phyloP scores from a whole-genome alignment of 2,329 filamentous ascomycete species.

The Xylaria sp. region DNA sequence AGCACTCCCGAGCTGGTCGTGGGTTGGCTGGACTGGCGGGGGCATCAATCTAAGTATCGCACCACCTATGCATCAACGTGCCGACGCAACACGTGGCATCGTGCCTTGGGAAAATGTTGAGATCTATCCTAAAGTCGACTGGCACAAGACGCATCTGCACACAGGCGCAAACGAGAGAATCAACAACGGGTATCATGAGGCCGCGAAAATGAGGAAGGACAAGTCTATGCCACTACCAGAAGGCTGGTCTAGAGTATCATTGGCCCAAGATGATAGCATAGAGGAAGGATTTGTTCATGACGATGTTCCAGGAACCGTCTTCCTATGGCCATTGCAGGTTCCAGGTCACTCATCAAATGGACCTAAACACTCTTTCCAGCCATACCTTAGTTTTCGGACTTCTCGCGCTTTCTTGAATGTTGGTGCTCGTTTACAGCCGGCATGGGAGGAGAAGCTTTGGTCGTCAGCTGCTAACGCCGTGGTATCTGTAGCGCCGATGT shows the following conservation, averaged over 20 bases:
- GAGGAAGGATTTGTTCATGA: slow-evolving; percentile 7
- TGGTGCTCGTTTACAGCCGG: neutral
- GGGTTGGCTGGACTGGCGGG: slow-evolving; percentile 24
- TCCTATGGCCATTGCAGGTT: slow-evolving; percentile 7
- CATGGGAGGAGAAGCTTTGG: neutral
- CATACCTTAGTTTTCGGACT: slow-evolving; percentile 4
- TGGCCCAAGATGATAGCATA: neutral
- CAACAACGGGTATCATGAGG: neutral
- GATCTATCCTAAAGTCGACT: neutral
- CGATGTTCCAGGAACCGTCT: neutral
- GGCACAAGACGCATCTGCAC: neutral
- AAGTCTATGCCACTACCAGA: neutral
- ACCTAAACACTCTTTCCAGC: neutral
- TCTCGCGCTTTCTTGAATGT: slow-evolving; percentile 14
- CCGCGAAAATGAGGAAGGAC: neutral
- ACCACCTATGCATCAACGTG: slow-evolving; percentile 9
- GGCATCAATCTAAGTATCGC: slow-evolving; percentile 8
- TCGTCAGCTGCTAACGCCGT: neutral
- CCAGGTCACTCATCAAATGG: neutral
- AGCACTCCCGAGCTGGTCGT: slow-evolving; percentile 27
- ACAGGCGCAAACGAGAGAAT: neutral
- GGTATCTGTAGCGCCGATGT: neutral
- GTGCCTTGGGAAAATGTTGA: neutral
- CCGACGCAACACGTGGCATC: neutral
- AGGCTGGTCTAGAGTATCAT: neutral